Conservation (phyloP, 352 stramenopile genomes). For the Phytophthora ramorum region DNA sequence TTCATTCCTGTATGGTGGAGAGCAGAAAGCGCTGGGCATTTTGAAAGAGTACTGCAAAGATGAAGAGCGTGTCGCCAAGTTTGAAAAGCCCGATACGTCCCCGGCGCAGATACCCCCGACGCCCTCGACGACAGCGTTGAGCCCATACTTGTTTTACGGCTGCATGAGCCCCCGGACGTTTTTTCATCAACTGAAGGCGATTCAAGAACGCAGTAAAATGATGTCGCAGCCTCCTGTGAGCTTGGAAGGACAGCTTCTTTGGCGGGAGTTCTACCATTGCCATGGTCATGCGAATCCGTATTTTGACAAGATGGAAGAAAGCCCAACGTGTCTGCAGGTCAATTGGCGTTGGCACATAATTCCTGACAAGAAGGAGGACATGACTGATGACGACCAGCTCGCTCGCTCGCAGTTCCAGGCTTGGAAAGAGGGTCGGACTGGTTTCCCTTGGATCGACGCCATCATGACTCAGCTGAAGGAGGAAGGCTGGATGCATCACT, state of each 20-base stretch:
- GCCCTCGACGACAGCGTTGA: conserved; percentile 94
- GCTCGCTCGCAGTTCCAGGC: conserved; percentile 82
- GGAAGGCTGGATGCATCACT: conserved; percentile 91
- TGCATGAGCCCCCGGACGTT: conserved; percentile 93
- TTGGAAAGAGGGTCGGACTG: conserved; percentile 95
- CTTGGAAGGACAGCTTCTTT: conserved; percentile 95
- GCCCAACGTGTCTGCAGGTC: conserved; percentile 91
- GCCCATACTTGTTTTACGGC: conserved; percentile 94
- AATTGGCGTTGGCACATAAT: conserved; percentile 89
- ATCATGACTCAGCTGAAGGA: conserved; percentile 94
- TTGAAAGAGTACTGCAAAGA: conserved; percentile 73
- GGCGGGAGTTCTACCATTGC: conserved; percentile 96
- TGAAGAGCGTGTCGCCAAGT: conserved; percentile 88
- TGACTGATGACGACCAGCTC: conserved; percentile 86
- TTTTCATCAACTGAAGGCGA: conserved; percentile 88
- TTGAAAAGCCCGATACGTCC: conserved; percentile 98
- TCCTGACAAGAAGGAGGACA: conserved; percentile 51
- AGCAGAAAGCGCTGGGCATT: conserved; percentile 67
- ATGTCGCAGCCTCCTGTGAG: conserved; percentile 89
- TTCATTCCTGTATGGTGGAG: conserved; percentile 78
- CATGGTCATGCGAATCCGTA: conserved; percentile 78
- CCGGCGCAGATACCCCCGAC: conserved; percentile 86
- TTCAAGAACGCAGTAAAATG: conserved; percentile 67
- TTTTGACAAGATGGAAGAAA: conserved; percentile 96
- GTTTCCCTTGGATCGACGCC: conserved; percentile 98